Evolutionary conservation across 768 basidiomycete genomes (phyloP).

Genomic region (Hirschioporus abietinus): DNA sequence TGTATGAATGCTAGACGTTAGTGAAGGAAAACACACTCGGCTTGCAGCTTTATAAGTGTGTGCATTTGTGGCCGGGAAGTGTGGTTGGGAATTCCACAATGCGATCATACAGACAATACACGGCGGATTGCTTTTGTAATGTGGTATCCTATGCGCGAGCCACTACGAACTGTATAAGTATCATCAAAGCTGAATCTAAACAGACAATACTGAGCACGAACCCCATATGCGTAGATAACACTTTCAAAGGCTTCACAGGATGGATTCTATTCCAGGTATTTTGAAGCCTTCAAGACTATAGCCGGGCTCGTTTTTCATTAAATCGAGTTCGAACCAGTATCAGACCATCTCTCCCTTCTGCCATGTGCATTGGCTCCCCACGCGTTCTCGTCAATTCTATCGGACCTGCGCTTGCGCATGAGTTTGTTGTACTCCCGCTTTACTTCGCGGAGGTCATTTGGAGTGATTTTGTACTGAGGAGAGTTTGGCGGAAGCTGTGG

Average conservation of each 20-base stretch:
- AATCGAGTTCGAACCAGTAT: background rate
- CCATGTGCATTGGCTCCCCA: slow-evolving; percentile 2
- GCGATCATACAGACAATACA: background rate
- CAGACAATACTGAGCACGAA: background rate
- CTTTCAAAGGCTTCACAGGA: background rate
- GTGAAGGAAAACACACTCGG: no score
- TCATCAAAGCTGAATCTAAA: background rate
- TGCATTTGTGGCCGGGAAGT: no score
- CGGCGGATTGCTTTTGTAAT: no score
- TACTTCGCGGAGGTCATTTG: background rate
- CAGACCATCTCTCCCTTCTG: slow-evolving; percentile 1
- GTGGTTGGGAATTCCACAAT: background rate
- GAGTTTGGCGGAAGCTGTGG: background rate
- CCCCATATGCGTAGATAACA: background rate
- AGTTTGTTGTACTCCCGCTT: background rate
- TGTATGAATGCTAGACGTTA: background rate
- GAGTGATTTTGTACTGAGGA: background rate
- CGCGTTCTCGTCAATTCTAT: background rate
- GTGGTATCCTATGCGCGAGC: no score
- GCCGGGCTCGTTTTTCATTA: background rate
- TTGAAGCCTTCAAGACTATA: background rate
- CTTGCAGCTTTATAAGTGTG: background rate
- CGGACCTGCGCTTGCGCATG: background rate
- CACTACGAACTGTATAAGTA: background rate
- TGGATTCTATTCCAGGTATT: background rate